These are phyloP conservation scores for Ogataea kodamae DNA, from an alignment of 805 yeast species.

Conservation along the genomic window DNA sequence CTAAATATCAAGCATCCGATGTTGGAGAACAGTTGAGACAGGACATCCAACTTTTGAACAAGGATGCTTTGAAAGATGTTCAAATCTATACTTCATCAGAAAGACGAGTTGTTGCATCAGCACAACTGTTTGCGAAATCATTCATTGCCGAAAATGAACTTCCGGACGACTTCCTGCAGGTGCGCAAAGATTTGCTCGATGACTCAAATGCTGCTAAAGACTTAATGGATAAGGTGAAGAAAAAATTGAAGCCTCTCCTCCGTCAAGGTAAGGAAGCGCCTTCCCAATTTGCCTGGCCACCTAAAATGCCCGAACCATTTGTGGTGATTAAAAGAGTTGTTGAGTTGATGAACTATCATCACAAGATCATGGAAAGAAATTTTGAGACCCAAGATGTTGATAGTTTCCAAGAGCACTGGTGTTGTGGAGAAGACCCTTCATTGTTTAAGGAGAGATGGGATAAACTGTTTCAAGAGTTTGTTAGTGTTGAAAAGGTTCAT, in stretches of 20 bases:
- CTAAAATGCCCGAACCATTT: constrained; percentile 96
- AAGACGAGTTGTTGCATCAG: constrained; percentile 90
- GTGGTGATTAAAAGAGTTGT: constrained; percentile 91
- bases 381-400: constrained; percentile 64
- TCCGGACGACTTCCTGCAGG: constrained; percentile 74
- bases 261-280: constrained; percentile 98
- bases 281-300: constrained; percentile 98
- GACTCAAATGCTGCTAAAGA: constrained; percentile 98
- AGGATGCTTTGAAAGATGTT: constrained; percentile 79
- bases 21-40: constrained; percentile 95
- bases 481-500: constrained; percentile 90
- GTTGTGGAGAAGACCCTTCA: constrained; percentile 92
- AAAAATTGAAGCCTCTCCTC: constrained; percentile 87
- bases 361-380: constrained; percentile 76
- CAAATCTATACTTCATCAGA: constrained; percentile 89
- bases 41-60: constrained; percentile 80
- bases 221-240: constrained; percentile 95
- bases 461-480: constrained; percentile 87
- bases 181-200: constrained; percentile 87
- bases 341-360: constrained; percentile 91
- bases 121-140: constrained; percentile 77
- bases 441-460: constrained; percentile 97
- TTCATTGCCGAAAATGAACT: constrained; percentile 66
- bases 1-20: constrained; percentile 89
- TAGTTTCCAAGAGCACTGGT: constrained; percentile 78